A percentile compares a stretch with the other conserved stretches of the same genome.
Evolutionary conservation across 345 rosid species (phyloP).

Genomic region (Rhizophora mangle): DNA sequence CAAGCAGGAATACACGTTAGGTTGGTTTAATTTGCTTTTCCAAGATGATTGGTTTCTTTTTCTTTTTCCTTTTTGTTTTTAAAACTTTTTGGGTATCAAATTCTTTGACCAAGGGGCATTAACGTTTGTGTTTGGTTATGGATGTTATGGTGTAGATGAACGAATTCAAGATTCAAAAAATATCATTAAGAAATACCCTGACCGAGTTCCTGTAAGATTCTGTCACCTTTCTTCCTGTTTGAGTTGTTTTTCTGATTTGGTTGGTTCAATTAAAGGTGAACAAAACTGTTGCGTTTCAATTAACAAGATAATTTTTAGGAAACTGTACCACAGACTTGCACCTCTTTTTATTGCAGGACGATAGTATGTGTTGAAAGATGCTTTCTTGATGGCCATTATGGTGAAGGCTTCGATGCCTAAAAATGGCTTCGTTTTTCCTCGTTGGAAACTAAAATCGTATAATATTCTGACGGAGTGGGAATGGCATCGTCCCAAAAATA

Average conservation of each 20-base stretch:
- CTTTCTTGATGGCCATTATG: too few species aligned
- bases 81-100: background rate
- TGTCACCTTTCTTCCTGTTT: background rate
- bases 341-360: background rate
- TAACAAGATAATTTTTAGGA: too few species aligned
- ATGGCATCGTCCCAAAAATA: too few species aligned
- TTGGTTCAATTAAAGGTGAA: too few species aligned
- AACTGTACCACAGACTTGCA: too few species aligned
- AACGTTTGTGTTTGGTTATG: background rate
- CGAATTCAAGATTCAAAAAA: conserved; percentile 53
- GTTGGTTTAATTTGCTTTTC: conserved; percentile 13
- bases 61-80: background rate
- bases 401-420: too few species aligned
- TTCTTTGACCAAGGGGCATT: background rate
- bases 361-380: background rate
- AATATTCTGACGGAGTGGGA: too few species aligned
- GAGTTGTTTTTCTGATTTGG: background rate
- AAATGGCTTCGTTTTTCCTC: too few species aligned
- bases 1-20: conserved; percentile 33
- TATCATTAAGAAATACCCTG: conserved; percentile 56
- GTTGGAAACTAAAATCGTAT: too few species aligned
- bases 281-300: too few species aligned
- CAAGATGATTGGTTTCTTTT: background rate
- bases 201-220: conserved; percentile 61
- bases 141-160: conserved; percentile 34